Evolutionary conservation across 2,329 filamentous ascomycete genomes (phyloP).

Genomic region (Madurella fahalii): DNA sequence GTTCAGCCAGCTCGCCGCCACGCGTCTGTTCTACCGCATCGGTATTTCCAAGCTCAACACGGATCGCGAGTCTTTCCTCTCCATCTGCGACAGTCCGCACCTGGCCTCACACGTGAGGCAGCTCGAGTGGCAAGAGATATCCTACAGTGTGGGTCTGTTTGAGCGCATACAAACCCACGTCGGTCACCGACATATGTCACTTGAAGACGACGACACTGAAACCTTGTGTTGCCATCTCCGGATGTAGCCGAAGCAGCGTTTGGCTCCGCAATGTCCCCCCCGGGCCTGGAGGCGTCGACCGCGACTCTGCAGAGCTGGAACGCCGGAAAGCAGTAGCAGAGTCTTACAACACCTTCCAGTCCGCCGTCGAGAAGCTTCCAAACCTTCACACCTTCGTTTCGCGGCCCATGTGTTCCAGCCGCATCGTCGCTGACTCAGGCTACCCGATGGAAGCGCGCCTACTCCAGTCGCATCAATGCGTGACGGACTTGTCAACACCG

Average conservation of each 20-base stretch:
- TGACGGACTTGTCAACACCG: too few species aligned
- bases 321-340: background rate
- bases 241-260: background rate
- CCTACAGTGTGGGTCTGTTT: background rate
- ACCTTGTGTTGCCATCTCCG: background rate
- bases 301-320: background rate
- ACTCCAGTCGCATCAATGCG: background rate
- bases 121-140: conserved; percentile 13
- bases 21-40: conserved; percentile 13
- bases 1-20: background rate
- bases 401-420: conserved; percentile 5
- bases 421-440: background rate
- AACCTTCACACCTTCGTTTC: conserved; percentile 15
- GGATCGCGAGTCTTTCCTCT: conserved; percentile 10
- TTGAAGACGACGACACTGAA: background rate
- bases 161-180: background rate
- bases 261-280: background rate
- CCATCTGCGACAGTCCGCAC: conserved; percentile 17
- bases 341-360: conserved; percentile 1
- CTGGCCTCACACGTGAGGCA: conserved; percentile 10
- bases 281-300: background rate
- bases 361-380: conserved; percentile 6
- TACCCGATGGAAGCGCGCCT: background rate
- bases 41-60: conserved; percentile 9
- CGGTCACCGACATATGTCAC: background rate